Evolutionary conservation across 2,329 filamentous ascomycete species (phyloP), one percentile per base, ranked within the genome.

Genomic region (Mycogone perniciosa): DNA sequence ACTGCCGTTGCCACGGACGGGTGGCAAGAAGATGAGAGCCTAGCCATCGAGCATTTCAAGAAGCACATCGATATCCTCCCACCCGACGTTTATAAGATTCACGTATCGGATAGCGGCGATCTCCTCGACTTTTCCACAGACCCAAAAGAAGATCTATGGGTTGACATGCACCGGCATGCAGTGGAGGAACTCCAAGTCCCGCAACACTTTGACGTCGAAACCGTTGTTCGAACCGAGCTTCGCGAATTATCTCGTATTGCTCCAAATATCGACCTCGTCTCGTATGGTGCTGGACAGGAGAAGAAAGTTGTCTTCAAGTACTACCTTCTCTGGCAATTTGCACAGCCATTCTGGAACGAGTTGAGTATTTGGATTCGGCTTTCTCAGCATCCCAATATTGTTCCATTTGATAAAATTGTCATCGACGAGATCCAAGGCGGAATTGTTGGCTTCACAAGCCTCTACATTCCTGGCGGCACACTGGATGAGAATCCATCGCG

Each of bases 371-470:
- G 60, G 56, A 63, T 65, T 52, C 62, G 64, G 33, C 61, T 71
- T 1, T 67, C 69, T 4, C 51, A 46, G 33, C 67, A 72, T 51
- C 63, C 66, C 3, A 65, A 70, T 31, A 65, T 71, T n/a, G 60
- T 70, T 4, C 59, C 61, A 2, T 64, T 71, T 44, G 66, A 70
- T 40, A 53, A 54, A 34, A 55, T 71, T 7, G 61, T 71, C 9
- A 30, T 71, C 0, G 66, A 70, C 29, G 60, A 60, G 48, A 39
- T 69, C 0, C 58, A 62, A n/a, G 62, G 59, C 9, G 43, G 52
- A 3, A 59, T 68, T 1, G 61, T 71, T 31, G 70, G 69, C 7
- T 73, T 71, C 51, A 71, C 69, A 8, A 65, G 43, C 4, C 20
- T 48, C 7, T 69, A 61, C 46, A 59, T 71, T 7, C 58, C 65